Conservation (phyloP, 768 basidiomycete species). For the Boletus tylopilopsis region DNA sequence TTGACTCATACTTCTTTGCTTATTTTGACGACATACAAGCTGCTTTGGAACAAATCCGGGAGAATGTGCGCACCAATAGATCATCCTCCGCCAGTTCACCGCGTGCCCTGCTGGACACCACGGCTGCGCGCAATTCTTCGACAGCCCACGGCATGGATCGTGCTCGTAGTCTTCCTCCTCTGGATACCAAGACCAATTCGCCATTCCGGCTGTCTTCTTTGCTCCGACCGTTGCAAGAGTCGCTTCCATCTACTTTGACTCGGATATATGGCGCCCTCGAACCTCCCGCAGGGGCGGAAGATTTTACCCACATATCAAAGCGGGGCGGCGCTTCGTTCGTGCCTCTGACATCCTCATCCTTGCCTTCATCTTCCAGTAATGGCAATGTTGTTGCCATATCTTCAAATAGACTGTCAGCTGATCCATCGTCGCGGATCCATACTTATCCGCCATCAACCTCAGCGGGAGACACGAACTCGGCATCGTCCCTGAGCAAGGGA, state of each 20-base stretch:
- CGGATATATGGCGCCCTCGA: slow-evolving; percentile 33
- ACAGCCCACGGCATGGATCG: slow-evolving; percentile 36
- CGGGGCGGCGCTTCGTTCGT: slow-evolving; percentile 55
- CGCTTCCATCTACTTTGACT: slow-evolving; percentile 36
- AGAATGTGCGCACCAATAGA: slow-evolving; percentile 61
- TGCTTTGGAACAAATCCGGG: slow-evolving; percentile 79
- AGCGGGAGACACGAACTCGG: slow-evolving; percentile 42
- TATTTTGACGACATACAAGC: slow-evolving; percentile 82
- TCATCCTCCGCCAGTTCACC: slow-evolving; percentile 22
- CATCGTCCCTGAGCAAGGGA: slow-evolving; percentile 42
- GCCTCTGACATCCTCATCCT: slow-evolving; percentile 48
- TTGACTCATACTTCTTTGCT: slow-evolving; percentile 92
- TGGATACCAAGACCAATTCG: slow-evolving; percentile 35
- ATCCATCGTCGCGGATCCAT: slow-evolving; percentile 44
- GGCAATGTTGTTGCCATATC: slow-evolving; percentile 6
- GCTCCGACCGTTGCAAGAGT: slow-evolving; percentile 66
- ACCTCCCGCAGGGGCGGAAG: slow-evolving; percentile 44
- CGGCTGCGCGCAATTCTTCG: slow-evolving; percentile 36
- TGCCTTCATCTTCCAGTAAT: slow-evolving; percentile 15
- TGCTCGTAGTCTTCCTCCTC: slow-evolving; percentile 35
- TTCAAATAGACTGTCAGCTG: slow-evolving; percentile 18
- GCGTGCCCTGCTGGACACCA: slow-evolving; percentile 54
- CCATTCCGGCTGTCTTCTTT: slow-evolving; percentile 63
- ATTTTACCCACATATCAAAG: slow-evolving; percentile 69
- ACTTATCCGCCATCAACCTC: slow-evolving; percentile 78